Base-by-base conservation (phyloP, 495 filamentous ascomycete species). In the Penicillium soppii region DNA sequence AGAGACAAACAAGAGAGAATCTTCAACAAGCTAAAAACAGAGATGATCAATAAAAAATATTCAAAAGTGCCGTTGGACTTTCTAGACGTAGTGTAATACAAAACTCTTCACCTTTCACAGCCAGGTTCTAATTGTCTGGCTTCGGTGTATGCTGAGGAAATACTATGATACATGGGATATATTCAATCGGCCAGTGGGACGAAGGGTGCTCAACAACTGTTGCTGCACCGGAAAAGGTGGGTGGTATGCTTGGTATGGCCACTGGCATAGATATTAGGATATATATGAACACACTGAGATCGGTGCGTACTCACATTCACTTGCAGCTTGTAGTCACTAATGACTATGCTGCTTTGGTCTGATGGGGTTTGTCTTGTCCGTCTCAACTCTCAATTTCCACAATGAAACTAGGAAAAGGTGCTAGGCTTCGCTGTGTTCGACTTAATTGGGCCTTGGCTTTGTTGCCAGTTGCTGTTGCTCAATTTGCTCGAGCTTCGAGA, bases 161-260 rank as follows among this genome's bases (percentile, higher is more conserved):
- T 13, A 49, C 47, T 49, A 49, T 49, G 41, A 49, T 49, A 49
- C 47, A 49, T 49, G 47, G 47, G 47, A 49, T 49, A 48, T 48
- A 49, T 49, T 49, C 46, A 20, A 48, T 40, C 47, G 25, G 17
- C 36, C 16, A 41, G 47, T 19, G 37, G 47, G 27, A 4, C 21
- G 19, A 29, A 39, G 26, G 13, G 19, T 21, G 17, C 20, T 39
- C 47, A 32, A 26, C 32, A 15, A 12, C 15, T 40, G 16, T 3
- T 23, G 27, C 17, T 30, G 37, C 26, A 32, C 26, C 13, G 36
- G 4, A n/a, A 25, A 9, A 9, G 7, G 4, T 30, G 26, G 19
- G 38, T 49, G 35, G 17, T 39, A 40, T 39, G 33, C 33, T 32
- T 36, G 37, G 29, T 32, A 12, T 32, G 29, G 12, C 36, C 5